These are phyloP conservation scores for Triticum aestivum DNA, from an alignment of 176 grass and related monocot genomes.

Conservation along the genomic window DNA sequence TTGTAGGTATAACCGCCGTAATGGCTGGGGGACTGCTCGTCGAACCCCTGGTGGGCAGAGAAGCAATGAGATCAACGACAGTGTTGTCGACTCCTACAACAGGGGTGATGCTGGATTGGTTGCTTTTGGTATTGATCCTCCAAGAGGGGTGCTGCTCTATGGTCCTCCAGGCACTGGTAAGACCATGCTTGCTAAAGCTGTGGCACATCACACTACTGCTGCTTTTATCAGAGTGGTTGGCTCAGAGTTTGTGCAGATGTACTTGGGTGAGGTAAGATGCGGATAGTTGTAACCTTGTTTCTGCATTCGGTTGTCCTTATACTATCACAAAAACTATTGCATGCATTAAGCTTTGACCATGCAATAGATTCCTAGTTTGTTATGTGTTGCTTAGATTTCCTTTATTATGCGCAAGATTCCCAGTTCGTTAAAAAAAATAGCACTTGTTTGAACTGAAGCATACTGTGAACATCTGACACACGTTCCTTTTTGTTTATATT, in stretches of 20 bases:
- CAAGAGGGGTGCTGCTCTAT: slow-evolving; percentile 89
- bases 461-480: not conserved
- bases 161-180: slow-evolving; percentile 91
- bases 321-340: not conserved
- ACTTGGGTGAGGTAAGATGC: slow-evolving; percentile 79
- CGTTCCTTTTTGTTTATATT: not conserved
- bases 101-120: too few relatives aligned
- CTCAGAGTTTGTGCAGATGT: slow-evolving; percentile 95
- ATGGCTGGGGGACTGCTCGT: too few relatives aligned
- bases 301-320: not conserved
- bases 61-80: too few relatives aligned
- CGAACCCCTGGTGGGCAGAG: too few relatives aligned
- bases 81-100: too few relatives aligned
- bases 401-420: too few relatives aligned
- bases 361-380: not conserved
- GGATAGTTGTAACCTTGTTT: not conserved
- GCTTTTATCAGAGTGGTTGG: slow-evolving; percentile 93
- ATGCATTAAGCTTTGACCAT: not conserved
- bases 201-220: slow-evolving; percentile 87
- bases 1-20: too few relatives aligned
- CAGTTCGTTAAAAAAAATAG: too few relatives aligned
- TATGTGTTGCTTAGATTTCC: not conserved
- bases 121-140: slow-evolving; percentile 64
- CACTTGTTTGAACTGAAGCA: not conserved
- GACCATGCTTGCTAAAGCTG: slow-evolving; percentile 93